Evolutionary conservation across 495 filamentous ascomycete species (phyloP).

Genomic region (Aspergillus haitiensis): DNA sequence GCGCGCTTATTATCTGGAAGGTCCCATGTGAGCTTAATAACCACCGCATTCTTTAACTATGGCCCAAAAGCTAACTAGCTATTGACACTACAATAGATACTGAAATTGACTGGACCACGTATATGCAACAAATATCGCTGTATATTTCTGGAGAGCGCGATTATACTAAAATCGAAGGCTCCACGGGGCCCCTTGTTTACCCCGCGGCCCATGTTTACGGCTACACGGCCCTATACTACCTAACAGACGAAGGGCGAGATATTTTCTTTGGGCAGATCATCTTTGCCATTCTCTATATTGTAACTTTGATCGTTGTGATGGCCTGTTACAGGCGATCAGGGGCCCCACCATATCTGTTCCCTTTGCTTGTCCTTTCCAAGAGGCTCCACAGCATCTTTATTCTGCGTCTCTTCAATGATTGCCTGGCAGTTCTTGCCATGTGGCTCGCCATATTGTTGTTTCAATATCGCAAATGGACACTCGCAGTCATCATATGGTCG

Average conservation of each 20-base stretch:
- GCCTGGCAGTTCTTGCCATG: slow-evolving; percentile 77
- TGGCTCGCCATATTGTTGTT: slow-evolving; percentile 77
- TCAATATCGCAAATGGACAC: slow-evolving; percentile 68
- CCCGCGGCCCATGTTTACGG: slow-evolving; percentile 91
- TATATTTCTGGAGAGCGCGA: slow-evolving; percentile 82
- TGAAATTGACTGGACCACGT: slow-evolving; percentile 96
- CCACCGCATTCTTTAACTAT: slow-evolving; percentile 11
- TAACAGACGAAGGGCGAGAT: slow-evolving; percentile 75
- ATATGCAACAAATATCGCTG: slow-evolving; percentile 88
- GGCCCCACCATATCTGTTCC: slow-evolving; percentile 85
- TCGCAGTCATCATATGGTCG: slow-evolving; percentile 71
- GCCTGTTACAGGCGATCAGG: slow-evolving; percentile 76
- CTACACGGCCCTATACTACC: slow-evolving; percentile 73
- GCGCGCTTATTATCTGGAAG: slow-evolving; percentile 74
- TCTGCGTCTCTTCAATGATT: slow-evolving; percentile 93
- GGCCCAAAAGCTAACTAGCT: slow-evolving; percentile 16
- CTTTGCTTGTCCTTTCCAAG: slow-evolving; percentile 85
- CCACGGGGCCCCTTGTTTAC: slow-evolving; percentile 91
- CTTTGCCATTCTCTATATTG: slow-evolving; percentile 76
- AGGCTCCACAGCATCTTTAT: slow-evolving; percentile 91
- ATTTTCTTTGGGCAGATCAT: slow-evolving; percentile 77
- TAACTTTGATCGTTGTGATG: slow-evolving; percentile 72
- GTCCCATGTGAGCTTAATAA: slow-evolving; percentile 69
- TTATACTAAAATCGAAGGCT: slow-evolving; percentile 81
- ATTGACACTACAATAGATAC: slow-evolving; percentile 63